Evolutionary conservation across 108 stramenopile species (phyloP).

Genomic region (Mediolabrus comicus): DNA sequence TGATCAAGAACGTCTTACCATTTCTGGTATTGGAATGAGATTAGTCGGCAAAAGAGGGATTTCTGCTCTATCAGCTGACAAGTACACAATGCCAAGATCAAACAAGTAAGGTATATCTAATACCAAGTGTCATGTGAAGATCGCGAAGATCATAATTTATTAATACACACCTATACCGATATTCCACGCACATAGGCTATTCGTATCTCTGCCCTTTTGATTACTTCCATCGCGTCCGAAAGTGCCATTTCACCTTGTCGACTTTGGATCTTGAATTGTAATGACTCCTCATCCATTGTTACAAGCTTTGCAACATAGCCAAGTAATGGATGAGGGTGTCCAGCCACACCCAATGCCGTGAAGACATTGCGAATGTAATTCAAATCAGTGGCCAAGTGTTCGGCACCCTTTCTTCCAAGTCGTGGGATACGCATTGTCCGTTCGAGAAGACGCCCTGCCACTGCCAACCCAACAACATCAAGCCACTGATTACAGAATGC

Average conservation of each 20-base stretch:
- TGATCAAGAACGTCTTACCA: no score
- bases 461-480: conserved; percentile 76
- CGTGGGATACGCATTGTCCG: conserved; percentile 74
- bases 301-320: conserved; percentile 59
- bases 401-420: conserved; percentile 79
- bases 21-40: no score
- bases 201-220: conserved; percentile 42
- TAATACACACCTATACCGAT: conserved; percentile 6
- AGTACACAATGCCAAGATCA: no score
- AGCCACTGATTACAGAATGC: conserved; percentile 85
- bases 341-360: conserved; percentile 75
- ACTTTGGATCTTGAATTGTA: conserved; percentile 38
- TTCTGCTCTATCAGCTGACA: no score
- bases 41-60: no score
- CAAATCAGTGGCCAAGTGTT: conserved; percentile 75
- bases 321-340: conserved; percentile 83
- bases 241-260: conserved; percentile 12
- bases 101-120: no score
- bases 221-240: conserved; percentile 45
- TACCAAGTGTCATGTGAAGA: no score
- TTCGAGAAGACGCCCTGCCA: conserved; percentile 75
- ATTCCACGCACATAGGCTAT: conserved; percentile 40
- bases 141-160: no score
- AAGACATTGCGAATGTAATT: conserved; percentile 85
- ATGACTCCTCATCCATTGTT: conserved; percentile 46